A percentile compares a stretch with the other conserved stretches of the same genome.
These are phyloP conservation scores for Hypoxylon sp. DNA, from an alignment of 2,329 filamentous ascomycete species.

Conservation along the genomic window DNA sequence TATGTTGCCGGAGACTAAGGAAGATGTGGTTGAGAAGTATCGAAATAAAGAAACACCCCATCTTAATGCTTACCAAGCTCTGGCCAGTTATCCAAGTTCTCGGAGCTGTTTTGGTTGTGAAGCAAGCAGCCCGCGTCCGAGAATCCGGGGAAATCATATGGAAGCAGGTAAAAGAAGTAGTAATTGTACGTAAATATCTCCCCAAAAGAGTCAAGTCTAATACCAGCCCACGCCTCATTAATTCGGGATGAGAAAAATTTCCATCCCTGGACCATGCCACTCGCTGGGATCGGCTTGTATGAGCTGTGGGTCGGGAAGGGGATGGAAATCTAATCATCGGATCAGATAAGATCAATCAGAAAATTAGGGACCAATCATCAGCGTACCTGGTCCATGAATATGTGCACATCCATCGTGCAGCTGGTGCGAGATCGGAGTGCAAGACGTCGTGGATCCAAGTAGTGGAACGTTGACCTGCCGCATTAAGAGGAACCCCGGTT, in stretches of 20 bases:
- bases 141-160: no score
- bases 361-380: slow-evolving; percentile 23
- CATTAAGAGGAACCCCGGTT: slow-evolving; percentile 3
- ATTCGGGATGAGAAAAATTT: slow-evolving; percentile 9
- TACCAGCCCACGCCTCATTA: slow-evolving; percentile 1
- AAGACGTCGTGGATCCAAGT: slow-evolving; percentile 1
- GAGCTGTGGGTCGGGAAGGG: slow-evolving; percentile 30
- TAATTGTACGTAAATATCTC: slow-evolving; percentile 25
- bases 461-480: slow-evolving; percentile 17
- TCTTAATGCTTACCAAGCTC: background rate
- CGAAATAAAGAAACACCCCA: background rate
- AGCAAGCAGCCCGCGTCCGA: background rate
- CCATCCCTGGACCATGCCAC: slow-evolving; percentile 18
- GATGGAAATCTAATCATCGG: slow-evolving; percentile 43
- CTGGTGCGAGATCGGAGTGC: slow-evolving; percentile 42
- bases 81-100: background rate
- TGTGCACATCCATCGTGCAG: slow-evolving; percentile 20
- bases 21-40: no score
- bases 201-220: no score
- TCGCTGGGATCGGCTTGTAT: slow-evolving; percentile 7
- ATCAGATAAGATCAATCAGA: slow-evolving; percentile 47
- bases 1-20: no score
- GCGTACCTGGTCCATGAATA: background rate
- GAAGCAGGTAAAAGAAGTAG: no score
- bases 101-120: background rate